A percentile compares a stretch with the other conserved stretches of the same genome.
phyloP scores from a whole-genome alignment of 2,329 filamentous ascomycete species.

The Alternaria triticina region DNA sequence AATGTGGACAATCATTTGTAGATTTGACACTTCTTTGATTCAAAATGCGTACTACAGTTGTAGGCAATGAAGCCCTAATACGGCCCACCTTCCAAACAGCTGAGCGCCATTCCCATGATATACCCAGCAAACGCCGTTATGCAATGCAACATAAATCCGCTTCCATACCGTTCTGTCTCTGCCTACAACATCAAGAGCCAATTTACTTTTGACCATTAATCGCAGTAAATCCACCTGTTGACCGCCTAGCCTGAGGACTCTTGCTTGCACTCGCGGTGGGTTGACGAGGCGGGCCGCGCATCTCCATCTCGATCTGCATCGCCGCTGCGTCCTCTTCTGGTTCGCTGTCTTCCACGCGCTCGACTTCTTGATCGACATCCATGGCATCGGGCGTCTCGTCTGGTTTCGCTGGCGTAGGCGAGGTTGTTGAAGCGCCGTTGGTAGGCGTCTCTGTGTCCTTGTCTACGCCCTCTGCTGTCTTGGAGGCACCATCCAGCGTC shows the following conservation, averaged over 20 bases:
- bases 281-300: conserved; percentile 37
- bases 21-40: neutral
- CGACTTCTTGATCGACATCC: conserved; percentile 13
- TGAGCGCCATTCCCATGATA: neutral
- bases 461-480: neutral
- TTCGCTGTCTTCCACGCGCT: conserved; percentile 29
- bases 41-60: neutral
- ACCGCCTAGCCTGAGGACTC: conserved; percentile 17
- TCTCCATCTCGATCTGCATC: conserved; percentile 50
- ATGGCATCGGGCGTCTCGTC: conserved; percentile 13
- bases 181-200: neutral
- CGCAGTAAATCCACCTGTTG: conserved; percentile 39
- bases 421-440: neutral
- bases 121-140: conserved; percentile 9
- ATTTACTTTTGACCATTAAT: conserved; percentile 36
- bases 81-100: neutral
- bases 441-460: neutral
- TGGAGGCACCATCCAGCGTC: neutral
- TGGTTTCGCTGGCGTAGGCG: neutral
- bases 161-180: neutral
- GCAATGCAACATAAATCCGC: conserved; percentile 10
- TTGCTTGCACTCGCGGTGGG: conserved; percentile 3
- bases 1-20: neutral
- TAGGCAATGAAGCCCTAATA: neutral
- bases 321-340: conserved; percentile 40